Conservation (phyloP, 2,329 filamentous ascomycete species). For the Xylaria sp. region DNA sequence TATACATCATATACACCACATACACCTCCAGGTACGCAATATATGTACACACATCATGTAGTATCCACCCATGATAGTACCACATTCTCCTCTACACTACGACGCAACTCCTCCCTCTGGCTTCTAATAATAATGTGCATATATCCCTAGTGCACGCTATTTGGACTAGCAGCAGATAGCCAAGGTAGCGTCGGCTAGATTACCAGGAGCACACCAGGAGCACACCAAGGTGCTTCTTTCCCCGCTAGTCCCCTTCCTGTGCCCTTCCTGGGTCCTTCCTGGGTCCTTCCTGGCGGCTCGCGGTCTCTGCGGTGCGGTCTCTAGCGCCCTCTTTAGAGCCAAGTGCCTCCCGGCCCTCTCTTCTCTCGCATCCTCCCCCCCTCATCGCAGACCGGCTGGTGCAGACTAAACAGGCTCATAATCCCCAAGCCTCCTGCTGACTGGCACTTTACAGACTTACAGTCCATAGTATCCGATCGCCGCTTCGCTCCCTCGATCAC, state of each 20-base stretch:
- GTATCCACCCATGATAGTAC: too few relatives aligned
- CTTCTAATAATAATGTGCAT: constrained; percentile 12
- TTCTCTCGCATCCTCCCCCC: constrained; percentile 18
- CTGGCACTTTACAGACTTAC: constrained; percentile 25
- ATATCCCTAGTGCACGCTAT: background rate
- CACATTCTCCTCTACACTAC: background rate
- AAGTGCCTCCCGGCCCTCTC: constrained; percentile 14
- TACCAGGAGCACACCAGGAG: too few relatives aligned
- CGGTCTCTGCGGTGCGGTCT: too few relatives aligned
- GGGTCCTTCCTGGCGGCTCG: too few relatives aligned
- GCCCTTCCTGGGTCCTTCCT: constrained; percentile 1
- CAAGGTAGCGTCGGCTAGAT: constrained; percentile 10
- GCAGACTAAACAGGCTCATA: constrained; percentile 19
- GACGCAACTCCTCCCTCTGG: background rate
- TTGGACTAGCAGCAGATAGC: background rate
- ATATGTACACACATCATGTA: too few relatives aligned
- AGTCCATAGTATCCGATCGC: constrained; percentile 23
- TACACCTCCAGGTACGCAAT: too few relatives aligned
- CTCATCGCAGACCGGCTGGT: too few relatives aligned
- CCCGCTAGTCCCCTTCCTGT: constrained; percentile 25
- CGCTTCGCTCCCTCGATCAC: background rate
- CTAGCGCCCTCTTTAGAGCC: constrained; percentile 22
- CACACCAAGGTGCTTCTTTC: constrained; percentile 25
- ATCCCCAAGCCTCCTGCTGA: constrained; percentile 36
- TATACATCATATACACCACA: too few relatives aligned